A percentile compares a stretch with the other conserved stretches of the same genome.
phyloP scores from a whole-genome alignment of 2,329 filamentous ascomycete species.

The Aspergillus terreus region DNA sequence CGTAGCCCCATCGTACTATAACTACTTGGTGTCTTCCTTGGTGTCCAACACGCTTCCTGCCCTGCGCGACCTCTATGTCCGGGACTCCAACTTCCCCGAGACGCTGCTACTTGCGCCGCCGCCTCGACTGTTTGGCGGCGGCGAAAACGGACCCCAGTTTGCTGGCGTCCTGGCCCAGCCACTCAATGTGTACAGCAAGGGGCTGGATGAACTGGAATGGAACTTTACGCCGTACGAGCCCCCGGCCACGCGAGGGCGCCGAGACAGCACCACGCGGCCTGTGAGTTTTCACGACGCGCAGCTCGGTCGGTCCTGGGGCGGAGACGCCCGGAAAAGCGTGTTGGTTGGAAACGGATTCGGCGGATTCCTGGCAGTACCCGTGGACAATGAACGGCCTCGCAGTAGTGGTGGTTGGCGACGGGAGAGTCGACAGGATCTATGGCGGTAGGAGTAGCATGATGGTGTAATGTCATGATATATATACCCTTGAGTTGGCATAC shows the following conservation, averaged over 20 bases:
- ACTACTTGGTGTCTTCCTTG: constrained; percentile 79
- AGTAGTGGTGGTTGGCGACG: constrained; percentile 32
- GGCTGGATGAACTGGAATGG: constrained; percentile 65
- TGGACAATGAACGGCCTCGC: constrained; percentile 41
- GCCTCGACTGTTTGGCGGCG: constrained; percentile 47
- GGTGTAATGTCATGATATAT: constrained; percentile 7
- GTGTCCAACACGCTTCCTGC: constrained; percentile 70
- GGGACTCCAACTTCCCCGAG: constrained; percentile 79
- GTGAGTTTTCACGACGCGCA: constrained; percentile 45
- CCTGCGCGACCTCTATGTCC: constrained; percentile 76
- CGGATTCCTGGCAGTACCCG: constrained; percentile 62
- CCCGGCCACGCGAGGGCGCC: constrained; percentile 30
- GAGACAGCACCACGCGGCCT: constrained; percentile 41
- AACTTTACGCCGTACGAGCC: constrained; percentile 61
- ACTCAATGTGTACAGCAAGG: constrained; percentile 63
- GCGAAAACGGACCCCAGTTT: constrained; percentile 24
- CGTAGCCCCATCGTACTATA: constrained; percentile 66
- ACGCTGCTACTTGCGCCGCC: constrained; percentile 70
- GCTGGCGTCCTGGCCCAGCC: constrained; percentile 49
- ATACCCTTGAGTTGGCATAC: constrained; percentile 4
- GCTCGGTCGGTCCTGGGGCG: constrained; percentile 55
- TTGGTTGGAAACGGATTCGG: constrained; percentile 67
- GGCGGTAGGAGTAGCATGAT: constrained; percentile 26
- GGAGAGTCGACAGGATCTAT: constrained; percentile 36
- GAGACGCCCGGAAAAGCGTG: constrained; percentile 57